Base-by-base conservation (phyloP, 306 rosid genomes). In the Gynostemma pentaphyllum region DNA sequence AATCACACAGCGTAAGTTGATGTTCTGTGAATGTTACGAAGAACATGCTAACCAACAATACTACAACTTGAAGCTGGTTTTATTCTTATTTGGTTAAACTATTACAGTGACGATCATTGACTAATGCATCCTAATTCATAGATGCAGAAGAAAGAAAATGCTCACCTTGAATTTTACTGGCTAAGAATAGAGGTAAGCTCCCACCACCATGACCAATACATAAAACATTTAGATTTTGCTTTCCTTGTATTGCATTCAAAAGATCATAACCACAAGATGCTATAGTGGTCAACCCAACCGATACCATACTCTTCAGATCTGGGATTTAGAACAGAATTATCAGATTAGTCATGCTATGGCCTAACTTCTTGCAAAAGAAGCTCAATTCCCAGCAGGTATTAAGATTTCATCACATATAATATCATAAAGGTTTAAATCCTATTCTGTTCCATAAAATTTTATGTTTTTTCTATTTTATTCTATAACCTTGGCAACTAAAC, bases 191-290 rank as follows among this genome's bases (percentile, higher is more conserved):
- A 7, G 98, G 95, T 64, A 88, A 78, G 76, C 96, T 86, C 62
- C 98, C 98, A 26, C 98, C 98, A 65, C 98, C 98, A 66, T 92
- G 96, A 23, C 96, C 98, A 15, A 92, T 85, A 80, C 96, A 88
- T 70, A 92, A 74, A 63, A 88, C 83, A 51, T 66, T 75, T 86
- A 88, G 77, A 23, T 59, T 72, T 68, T 88, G 77, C 54, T 72
- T 77, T 71, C 96, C 98, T 16, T 68, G 79, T 48, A 72, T 69
- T 7, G 74, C 79, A 21, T 80, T 63, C 71, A 23, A 68, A 16
- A 92, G 74, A 75, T 86, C 83, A 75, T 80, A 88, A 68, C 81
- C 62, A 78, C 87, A 84, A 32, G 94, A 88, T 70, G 95, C 89
- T 29, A 88, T 40, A 10, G 87, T 59, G 50, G 87, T 76, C 76